Evolutionary conservation across 169 alveolate genomes (phyloP).

Genomic region (Cytauxzoon felis): DNA sequence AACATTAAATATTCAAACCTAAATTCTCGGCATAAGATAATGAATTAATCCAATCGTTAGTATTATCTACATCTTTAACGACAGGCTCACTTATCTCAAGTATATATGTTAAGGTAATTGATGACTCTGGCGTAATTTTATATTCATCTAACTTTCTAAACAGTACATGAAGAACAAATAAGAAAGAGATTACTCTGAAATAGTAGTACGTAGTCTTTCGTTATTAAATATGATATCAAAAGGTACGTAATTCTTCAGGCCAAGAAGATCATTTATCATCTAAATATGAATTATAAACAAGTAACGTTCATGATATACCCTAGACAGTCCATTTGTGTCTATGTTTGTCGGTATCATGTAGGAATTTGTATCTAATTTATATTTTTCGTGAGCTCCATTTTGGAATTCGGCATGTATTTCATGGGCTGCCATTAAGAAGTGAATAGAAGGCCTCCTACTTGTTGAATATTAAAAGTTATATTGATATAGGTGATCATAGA

Average conservation of each 20-base stretch:
- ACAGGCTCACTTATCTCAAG: slow-evolving; percentile 55
- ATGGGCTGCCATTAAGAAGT: slow-evolving; percentile 1
- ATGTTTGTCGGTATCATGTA: slow-evolving; percentile 44
- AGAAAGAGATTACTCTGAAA: slow-evolving; percentile 35
- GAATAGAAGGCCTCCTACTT: no score
- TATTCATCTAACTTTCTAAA: slow-evolving; percentile 26
- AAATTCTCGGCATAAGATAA: neutral
- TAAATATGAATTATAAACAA: neutral
- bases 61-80: slow-evolving; percentile 9
- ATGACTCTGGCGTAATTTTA: slow-evolving; percentile 40
- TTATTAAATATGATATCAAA: slow-evolving; percentile 45
- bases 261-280: slow-evolving; percentile 58
- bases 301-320: slow-evolving; percentile 15
- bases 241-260: slow-evolving; percentile 36
- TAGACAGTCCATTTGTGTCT: slow-evolving; percentile 50
- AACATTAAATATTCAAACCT: neutral
- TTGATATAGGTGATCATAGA: no score
- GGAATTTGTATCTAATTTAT: slow-evolving; percentile 40
- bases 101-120: slow-evolving; percentile 29
- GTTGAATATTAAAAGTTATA: no score
- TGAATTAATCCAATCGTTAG: slow-evolving; percentile 54
- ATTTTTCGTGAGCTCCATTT: slow-evolving; percentile 50
- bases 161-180: neutral
- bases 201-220: slow-evolving; percentile 40
- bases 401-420: slow-evolving; percentile 53